These are phyloP conservation scores for Bolboschoenoplectus hybrid DNA, from an alignment of 202 grass and related monocot species.

Conservation along the genomic window DNA sequence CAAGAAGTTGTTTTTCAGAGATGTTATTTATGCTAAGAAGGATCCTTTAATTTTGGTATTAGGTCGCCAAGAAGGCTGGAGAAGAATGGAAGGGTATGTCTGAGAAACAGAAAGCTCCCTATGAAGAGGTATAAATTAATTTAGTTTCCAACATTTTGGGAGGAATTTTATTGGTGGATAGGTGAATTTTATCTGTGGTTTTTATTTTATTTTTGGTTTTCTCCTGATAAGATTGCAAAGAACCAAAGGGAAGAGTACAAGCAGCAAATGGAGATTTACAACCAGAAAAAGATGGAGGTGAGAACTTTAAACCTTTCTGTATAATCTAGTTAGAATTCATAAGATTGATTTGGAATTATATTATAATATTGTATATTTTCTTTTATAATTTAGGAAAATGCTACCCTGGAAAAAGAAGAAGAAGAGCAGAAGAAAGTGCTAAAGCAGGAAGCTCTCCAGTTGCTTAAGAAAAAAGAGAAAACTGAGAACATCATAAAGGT, in stretches of 20 bases:
- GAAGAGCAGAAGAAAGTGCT: slow-evolving; percentile 76
- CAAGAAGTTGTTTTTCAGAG: not conserved
- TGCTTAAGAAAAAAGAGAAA: slow-evolving; percentile 93
- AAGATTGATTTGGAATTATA: not conserved
- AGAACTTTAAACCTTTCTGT: not conserved
- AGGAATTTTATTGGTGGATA: not conserved
- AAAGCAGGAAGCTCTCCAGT: slow-evolving; percentile 84
- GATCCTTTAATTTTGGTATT: slow-evolving; percentile 4
- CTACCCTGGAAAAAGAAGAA: slow-evolving; percentile 64
- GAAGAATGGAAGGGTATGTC: slow-evolving; percentile 85
- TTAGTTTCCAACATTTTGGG: not conserved
- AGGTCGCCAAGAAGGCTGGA: slow-evolving; percentile 81
- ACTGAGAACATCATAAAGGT: slow-evolving; percentile 93
- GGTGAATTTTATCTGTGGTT: no score
- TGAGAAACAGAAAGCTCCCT: slow-evolving; percentile 64
- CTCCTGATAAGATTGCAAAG: slow-evolving; percentile 45
- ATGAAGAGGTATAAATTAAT: slow-evolving; percentile 45
- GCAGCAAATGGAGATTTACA: slow-evolving; percentile 73
- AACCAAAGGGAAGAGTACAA: slow-evolving; percentile 70
- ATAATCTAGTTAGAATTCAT: not conserved
- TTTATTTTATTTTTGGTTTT: not conserved
- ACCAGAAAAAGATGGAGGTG: slow-evolving; percentile 70
- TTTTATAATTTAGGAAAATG: slow-evolving; percentile 54
- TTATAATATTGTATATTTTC: not conserved
- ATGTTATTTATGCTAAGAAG: slow-evolving; percentile 7